These are phyloP conservation scores for Colletotrichum incanum DNA, from an alignment of 2,329 filamentous ascomycete genomes.

Conservation along the genomic window DNA sequence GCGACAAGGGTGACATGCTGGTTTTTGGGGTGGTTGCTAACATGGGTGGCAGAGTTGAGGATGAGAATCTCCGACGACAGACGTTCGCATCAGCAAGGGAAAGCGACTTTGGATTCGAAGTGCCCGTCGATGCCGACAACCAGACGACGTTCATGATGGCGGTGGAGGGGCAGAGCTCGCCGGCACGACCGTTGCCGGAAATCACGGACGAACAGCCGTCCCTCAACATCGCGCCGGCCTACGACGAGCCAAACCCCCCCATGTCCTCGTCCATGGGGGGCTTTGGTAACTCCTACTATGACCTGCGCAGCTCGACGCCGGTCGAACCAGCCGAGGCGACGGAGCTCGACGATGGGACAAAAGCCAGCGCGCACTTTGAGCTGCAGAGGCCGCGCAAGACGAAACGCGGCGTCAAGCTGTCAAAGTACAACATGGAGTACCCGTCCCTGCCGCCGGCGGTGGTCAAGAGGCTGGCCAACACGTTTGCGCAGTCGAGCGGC, in stretches of 20 bases:
- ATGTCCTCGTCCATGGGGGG: slow-evolving; percentile 21
- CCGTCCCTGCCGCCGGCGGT: slow-evolving; percentile 81
- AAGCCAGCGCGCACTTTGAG: slow-evolving; percentile 32
- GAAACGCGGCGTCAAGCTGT: slow-evolving; percentile 70
- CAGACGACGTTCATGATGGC: slow-evolving; percentile 68
- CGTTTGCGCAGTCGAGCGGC: slow-evolving; percentile 78
- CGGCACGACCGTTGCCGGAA: slow-evolving; percentile 39
- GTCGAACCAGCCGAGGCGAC: slow-evolving; percentile 46
- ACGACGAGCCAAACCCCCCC: slow-evolving; percentile 43
- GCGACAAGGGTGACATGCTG: background rate
- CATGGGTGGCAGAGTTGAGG: slow-evolving; percentile 51
- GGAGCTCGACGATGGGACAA: slow-evolving; percentile 41
- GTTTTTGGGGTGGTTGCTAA: slow-evolving; percentile 39
- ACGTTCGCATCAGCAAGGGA: slow-evolving; percentile 57
- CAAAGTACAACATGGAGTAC: slow-evolving; percentile 81
- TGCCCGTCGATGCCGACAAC: slow-evolving; percentile 62
- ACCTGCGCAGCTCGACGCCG: slow-evolving; percentile 37
- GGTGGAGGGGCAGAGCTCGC: slow-evolving; percentile 48
- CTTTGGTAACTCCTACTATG: slow-evolving; percentile 17
- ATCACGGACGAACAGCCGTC: slow-evolving; percentile 44
- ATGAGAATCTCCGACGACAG: slow-evolving; percentile 58
- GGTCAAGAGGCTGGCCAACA: slow-evolving; percentile 81
- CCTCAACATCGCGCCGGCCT: slow-evolving; percentile 28
- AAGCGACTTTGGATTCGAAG: slow-evolving; percentile 67
- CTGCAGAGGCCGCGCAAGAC: slow-evolving; percentile 49